These are phyloP conservation scores for Blakeslea trispora DNA, from an alignment of 371 early-diverging fungal genomes.

Conservation along the genomic window DNA sequence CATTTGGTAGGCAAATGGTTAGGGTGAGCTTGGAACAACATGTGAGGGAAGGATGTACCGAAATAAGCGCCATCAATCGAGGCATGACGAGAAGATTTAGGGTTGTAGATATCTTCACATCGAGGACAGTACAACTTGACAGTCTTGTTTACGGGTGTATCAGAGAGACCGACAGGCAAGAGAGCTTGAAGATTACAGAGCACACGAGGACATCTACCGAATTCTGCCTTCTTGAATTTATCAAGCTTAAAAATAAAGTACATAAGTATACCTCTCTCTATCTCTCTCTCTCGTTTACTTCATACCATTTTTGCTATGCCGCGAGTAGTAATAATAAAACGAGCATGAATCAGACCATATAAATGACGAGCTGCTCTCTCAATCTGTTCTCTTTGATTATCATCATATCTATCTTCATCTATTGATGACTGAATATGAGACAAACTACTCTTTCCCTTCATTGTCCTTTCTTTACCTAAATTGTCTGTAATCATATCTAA, in stretches of 20 bases:
- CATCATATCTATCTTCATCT: slow-evolving; percentile 64
- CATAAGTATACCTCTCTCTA: neutral
- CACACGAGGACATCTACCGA: slow-evolving; percentile 92
- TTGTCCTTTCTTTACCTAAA: slow-evolving; percentile 57
- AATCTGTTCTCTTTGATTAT: slow-evolving; percentile 65
- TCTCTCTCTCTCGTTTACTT: neutral
- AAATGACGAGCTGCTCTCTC: slow-evolving; percentile 78
- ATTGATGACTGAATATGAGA: no score
- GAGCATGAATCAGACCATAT: slow-evolving; percentile 90
- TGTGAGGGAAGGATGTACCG: slow-evolving; percentile 94
- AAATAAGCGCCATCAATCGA: slow-evolving; percentile 95
- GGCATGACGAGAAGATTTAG: slow-evolving; percentile 74
- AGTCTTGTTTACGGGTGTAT: slow-evolving; percentile 71
- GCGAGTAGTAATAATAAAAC: slow-evolving; percentile 83
- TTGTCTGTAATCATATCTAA: slow-evolving; percentile 90
- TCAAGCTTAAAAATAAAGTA: no score
- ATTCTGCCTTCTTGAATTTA: slow-evolving; percentile 83
- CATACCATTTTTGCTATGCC: slow-evolving; percentile 84
- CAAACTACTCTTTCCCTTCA: no score
- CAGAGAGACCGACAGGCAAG: slow-evolving; percentile 89
- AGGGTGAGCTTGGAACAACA: slow-evolving; percentile 90
- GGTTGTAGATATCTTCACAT: slow-evolving; percentile 92
- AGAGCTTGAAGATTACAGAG: slow-evolving; percentile 81
- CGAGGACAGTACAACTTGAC: slow-evolving; percentile 90
- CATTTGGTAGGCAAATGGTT: slow-evolving; percentile 68